A percentile compares a stretch with the other conserved stretches of the same genome.
phyloP scores from a whole-genome alignment of 2,329 filamentous ascomycete genomes.

The Colletotrichum sojae region DNA sequence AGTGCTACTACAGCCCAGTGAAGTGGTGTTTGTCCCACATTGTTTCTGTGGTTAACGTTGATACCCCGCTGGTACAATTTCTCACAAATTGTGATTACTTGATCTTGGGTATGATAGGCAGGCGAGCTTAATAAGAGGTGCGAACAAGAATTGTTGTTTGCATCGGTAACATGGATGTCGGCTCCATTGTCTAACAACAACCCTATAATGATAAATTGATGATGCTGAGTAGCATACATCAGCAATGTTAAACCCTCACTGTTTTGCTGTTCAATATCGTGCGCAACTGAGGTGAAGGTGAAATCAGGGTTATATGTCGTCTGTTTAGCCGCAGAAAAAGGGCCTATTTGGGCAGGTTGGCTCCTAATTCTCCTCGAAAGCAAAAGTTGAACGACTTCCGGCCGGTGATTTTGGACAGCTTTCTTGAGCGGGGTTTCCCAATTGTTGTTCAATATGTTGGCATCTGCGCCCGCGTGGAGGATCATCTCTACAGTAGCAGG shows the following conservation, averaged over 20 bases:
- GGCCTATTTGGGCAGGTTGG: too few relatives aligned
- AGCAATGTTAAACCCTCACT: not conserved
- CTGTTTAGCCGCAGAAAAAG: too few relatives aligned
- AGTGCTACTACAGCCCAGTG: not conserved
- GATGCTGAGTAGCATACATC: not conserved
- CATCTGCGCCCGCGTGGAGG: not conserved
- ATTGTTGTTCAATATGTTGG: not conserved
- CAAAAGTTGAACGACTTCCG: not conserved
- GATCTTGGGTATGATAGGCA: too few relatives aligned
- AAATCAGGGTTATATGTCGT: too few relatives aligned
- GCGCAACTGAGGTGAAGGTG: too few relatives aligned
- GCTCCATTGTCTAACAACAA: not conserved
- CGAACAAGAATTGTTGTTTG: not conserved
- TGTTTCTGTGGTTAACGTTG: not conserved
- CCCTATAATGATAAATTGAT: not conserved
- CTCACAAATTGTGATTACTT: too few relatives aligned
- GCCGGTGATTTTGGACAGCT: too few relatives aligned
- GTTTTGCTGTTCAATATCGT: too few relatives aligned
- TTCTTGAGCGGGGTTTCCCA: not conserved
- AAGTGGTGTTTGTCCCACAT: not conserved
- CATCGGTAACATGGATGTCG: not conserved
- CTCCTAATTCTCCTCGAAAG: not conserved
- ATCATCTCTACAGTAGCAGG: not conserved
- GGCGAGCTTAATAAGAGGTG: too few relatives aligned
- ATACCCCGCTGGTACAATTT: not conserved